Base-by-base conservation (phyloP, 306 rosid genomes). In the Sechiopsis laciniata region DNA sequence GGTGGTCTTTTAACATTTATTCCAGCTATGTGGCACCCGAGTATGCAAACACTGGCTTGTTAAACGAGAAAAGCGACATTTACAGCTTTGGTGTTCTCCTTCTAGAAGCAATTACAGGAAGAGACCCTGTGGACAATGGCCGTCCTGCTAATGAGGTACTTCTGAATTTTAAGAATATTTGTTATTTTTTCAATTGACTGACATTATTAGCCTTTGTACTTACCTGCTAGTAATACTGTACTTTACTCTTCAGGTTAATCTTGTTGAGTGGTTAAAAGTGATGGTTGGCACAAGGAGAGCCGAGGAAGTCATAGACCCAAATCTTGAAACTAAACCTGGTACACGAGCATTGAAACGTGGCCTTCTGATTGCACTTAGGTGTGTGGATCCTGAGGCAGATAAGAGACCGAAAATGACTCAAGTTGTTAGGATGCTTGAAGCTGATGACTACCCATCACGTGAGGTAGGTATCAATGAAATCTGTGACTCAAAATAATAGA, bases 361-460 rank as follows among this genome's bases (percentile, higher is more conserved):
- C 58, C 97, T 93, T 81, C 83, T 93, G 70, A 95, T 88, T 29
- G 90, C 96, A 10, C 90, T 93, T 56, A 83, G 93, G 81, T 93
- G 98, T 80, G 95, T 93, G 60, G 98, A 93, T 81, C 96, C 92
- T 1, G 97, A 90, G 75, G 76, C 97, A 19, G 88, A 86, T 12
- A 93, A 88, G 79, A 83, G 98, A 77, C 98, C 98, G 19, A 90
- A 86, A 87, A 93, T 93, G 98, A 83, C 94, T 81, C 98, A 93
- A 76, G 94, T 87, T 76, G 97, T 86, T 29, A 80, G 97, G 65
- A 93, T 93, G 96, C 89, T 93, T 0, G 98, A 93, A 88, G 91
- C 87, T 35, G 98, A 93, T 3, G 97, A 93, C 73, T 86, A 90
- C 83, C 94, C 96, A 63, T 80, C 80, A 53, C 96, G 86, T 26